Percentiles rank a stretch among this genome's conserved stretches.
These are phyloP conservation scores for Yamagishiella unicocca DNA, from an alignment of 139 green algal species.

Conservation along the genomic window DNA sequence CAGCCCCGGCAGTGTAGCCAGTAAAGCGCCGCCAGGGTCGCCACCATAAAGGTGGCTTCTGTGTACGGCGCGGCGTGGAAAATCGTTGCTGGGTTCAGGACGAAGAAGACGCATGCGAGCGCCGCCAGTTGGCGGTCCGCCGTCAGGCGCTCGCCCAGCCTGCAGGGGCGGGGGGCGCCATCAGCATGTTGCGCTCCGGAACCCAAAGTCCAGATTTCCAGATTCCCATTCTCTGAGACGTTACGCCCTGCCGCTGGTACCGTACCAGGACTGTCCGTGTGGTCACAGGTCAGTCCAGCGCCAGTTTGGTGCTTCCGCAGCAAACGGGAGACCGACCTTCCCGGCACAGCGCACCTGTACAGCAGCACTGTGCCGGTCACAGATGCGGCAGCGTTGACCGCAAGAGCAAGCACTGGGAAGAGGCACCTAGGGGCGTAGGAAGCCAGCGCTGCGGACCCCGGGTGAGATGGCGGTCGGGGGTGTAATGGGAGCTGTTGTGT, in stretches of 20 bases:
- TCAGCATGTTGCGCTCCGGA: no score
- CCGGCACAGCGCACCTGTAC: conserved; percentile 9
- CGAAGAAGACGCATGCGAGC: conserved; percentile 78
- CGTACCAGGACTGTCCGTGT: no score
- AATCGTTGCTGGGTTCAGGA: conserved; percentile 82
- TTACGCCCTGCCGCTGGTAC: no score
- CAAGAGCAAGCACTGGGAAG: neutral
- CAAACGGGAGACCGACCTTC: no score
- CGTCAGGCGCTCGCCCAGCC: conserved; percentile 62
- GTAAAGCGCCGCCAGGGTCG: conserved; percentile 75
- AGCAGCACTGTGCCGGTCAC: neutral
- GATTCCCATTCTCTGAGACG: no score
- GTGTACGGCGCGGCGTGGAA: conserved; percentile 91
- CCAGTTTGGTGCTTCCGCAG: no score
- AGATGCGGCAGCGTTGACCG: neutral
- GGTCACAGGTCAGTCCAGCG: no score
- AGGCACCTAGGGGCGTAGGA: neutral
- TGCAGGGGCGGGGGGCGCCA: conserved; percentile 1
- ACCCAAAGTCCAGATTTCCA: no score
- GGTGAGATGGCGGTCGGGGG: no score
- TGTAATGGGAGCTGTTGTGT: no score
- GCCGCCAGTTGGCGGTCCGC: conserved; percentile 58
- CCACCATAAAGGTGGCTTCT: conserved; percentile 81
- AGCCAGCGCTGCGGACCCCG: neutral
- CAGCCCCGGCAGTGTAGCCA: conserved; percentile 58